Conservation (phyloP, 768 basidiomycete species). For the Boletus rufocinnamomeus region DNA sequence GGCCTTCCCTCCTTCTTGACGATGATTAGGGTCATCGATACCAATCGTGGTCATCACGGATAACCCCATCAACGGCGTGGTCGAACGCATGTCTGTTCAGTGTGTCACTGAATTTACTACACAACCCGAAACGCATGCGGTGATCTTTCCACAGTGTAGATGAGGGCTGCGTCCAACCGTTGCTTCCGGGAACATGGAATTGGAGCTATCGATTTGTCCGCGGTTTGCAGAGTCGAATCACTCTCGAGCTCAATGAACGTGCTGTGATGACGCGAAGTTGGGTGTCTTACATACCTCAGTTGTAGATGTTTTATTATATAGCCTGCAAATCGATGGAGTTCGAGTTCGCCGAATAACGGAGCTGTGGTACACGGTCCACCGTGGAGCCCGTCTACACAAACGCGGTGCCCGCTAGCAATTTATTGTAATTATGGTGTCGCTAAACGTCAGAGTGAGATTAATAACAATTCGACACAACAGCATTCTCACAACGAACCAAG, state of each 20-base stretch:
- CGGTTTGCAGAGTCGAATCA: background rate
- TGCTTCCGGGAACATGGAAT: background rate
- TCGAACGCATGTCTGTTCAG: conserved; percentile 16
- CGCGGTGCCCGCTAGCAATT: background rate
- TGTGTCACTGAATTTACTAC: conserved; percentile 1
- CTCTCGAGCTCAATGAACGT: background rate
- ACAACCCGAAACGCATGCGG: background rate
- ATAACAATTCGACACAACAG: background rate
- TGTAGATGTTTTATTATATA: background rate
- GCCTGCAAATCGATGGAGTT: background rate
- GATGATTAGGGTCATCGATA: conserved; percentile 26
- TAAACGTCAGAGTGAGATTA: background rate
- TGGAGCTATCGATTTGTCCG: background rate
- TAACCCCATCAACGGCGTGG: conserved; percentile 22
- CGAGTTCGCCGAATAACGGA: background rate
- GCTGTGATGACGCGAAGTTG: background rate
- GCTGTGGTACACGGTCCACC: background rate
- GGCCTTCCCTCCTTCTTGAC: background rate
- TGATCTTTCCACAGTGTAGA: background rate
- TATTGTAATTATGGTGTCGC: background rate
- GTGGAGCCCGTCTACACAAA: background rate
- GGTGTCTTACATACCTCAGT: background rate
- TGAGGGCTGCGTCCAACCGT: background rate
- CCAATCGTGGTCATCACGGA: conserved; percentile 28
- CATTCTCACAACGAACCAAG: background rate